Base-by-base conservation (phyloP, 31 red algal species). In the Odonthalia washingtoniensis region DNA sequence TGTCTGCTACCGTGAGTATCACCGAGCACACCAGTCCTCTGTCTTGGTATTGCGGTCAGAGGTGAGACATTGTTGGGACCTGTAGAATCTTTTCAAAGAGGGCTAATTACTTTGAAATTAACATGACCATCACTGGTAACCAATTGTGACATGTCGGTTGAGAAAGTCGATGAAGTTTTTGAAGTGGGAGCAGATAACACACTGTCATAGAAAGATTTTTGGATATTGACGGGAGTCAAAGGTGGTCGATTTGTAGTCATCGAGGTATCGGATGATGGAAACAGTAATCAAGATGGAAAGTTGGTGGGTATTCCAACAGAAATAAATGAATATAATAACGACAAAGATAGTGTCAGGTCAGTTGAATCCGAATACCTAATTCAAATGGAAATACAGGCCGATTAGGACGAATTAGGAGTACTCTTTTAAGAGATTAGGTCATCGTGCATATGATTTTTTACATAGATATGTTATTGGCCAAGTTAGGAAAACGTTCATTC, bases 11-110 rank as follows among this genome's bases (percentile, higher is more conserved):
- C 12, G 12, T 21, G 12, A 57, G 21, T 14, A 21, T 57, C 49
- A 57, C 12, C 21, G 49, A 57, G 9, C 21, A 21, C 49, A 57
- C 49, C 49, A 57, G 49, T 57, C 12, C 49, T 21, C 21, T 57
- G 49, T 57, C 49, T 21, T 21, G 21, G 21, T 21, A 14, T 57
- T 14, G 43, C 69, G 21, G 37, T 83, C 24, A 60, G 62, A 1
- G 64, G 69, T 63, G 64, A 60, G 5, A 68, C 80, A 18, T 43
- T 69, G 1, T 42, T 83, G 64, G 80, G 42, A n/a, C 4, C 21
- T 24, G 69, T 63, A 2, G 64, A 70, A 12, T 67, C 65, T 40
- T 83, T 69, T 40, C 80, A 83, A 65, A 40, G 80, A 45, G 80
- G 65, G 21, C 60, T 60, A 2, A 57, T 83, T 0, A 42, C 31